Evolutionary conservation across 768 basidiomycete genomes (phyloP).

Genomic region (Mycena vulgaris): DNA sequence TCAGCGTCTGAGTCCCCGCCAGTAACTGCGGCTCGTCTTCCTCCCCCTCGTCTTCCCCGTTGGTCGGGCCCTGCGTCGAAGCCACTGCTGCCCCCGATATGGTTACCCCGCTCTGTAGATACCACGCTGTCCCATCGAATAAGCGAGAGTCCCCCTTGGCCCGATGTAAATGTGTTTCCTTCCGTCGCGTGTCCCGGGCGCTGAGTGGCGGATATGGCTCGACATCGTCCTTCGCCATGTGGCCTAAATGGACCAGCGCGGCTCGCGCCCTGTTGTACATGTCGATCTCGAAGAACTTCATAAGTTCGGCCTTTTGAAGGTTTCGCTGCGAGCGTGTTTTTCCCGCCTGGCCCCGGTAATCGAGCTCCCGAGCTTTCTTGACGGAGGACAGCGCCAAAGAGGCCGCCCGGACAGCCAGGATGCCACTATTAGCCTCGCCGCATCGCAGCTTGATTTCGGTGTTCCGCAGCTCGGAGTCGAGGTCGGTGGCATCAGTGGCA

Average conservation of each 20-base stretch:
- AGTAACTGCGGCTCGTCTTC: conserved; percentile 12
- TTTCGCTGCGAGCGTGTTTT: conserved; percentile 28
- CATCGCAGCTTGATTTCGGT: conserved; percentile 23
- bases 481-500: not conserved
- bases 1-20: conserved; percentile 24
- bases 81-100: not conserved
- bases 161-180: too few species aligned
- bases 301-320: conserved; percentile 22
- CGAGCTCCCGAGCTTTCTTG: conserved; percentile 17
- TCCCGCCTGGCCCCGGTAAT: conserved; percentile 27
- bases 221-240: conserved; percentile 10
- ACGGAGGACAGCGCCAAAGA: conserved; percentile 26
- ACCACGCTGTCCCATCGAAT: too few species aligned
- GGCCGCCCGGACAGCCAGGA: conserved; percentile 10
- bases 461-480: conserved; percentile 15
- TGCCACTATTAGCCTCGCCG: conserved; percentile 9
- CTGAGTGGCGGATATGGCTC: conserved; percentile 25
- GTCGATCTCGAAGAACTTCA: conserved; percentile 22
- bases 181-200: conserved; percentile 14
- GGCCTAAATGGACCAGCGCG: conserved; percentile 15
- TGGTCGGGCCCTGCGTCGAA: not conserved
- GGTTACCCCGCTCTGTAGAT: conserved; percentile 23
- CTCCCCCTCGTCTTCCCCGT: not conserved
- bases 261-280: conserved; percentile 20
- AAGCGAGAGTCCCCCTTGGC: conserved; percentile 32